Conservation (phyloP, 2,329 filamentous ascomycete genomes). For the Phialocephala sp. region DNA sequence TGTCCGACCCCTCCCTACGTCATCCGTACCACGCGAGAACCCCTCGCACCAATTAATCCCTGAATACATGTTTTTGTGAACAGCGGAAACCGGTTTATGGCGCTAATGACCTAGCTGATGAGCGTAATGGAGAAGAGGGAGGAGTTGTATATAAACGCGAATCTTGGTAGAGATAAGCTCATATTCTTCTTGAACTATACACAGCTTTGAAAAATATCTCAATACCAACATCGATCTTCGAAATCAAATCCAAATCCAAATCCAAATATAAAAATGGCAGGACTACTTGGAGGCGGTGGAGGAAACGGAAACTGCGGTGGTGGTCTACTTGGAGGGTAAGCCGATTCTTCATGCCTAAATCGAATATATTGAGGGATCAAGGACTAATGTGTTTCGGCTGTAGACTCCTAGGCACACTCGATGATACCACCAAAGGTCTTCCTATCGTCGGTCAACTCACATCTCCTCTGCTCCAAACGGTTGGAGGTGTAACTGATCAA, state of each 20-base stretch:
- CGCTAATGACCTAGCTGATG: neutral
- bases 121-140: neutral
- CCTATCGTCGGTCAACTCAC: conserved; percentile 35
- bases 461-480: conserved; percentile 36
- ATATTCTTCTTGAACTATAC: too few relatives aligned
- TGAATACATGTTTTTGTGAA: neutral
- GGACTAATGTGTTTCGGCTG: neutral
- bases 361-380: neutral
- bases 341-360: neutral
- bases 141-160: neutral
- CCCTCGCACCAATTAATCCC: neutral
- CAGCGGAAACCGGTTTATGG: neutral
- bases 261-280: conserved; percentile 45
- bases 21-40: neutral
- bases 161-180: too few relatives aligned
- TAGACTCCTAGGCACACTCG: conserved; percentile 35
- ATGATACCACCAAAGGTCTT: conserved; percentile 36
- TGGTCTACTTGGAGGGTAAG: conserved; percentile 30
- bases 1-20: neutral
- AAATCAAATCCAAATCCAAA: neutral
- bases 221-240: too few relatives aligned
- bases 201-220: too few relatives aligned
- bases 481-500: conserved; percentile 36
- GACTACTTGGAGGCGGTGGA: conserved; percentile 49
- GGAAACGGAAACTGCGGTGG: conserved; percentile 24